Percentiles rank a stretch among this genome's conserved stretches.
These are phyloP conservation scores for Pythium brachiatum DNA, from an alignment of 352 stramenopile genomes.

Conservation along the genomic window DNA sequence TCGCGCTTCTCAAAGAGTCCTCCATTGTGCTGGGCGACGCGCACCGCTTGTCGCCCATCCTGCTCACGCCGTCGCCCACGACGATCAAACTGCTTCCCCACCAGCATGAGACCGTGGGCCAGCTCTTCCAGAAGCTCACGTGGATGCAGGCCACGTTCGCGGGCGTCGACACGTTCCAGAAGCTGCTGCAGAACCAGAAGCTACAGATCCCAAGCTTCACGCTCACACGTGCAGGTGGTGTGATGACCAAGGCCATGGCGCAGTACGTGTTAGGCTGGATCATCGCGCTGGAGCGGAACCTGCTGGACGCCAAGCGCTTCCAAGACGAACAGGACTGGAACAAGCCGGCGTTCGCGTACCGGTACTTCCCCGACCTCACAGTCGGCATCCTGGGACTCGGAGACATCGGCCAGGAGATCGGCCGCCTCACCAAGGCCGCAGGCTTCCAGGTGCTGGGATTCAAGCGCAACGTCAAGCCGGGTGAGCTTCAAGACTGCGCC, in stretches of 20 bases:
- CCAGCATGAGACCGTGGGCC: constrained; percentile 22
- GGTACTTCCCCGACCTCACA: constrained; percentile 44
- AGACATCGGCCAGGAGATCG: constrained; percentile 61
- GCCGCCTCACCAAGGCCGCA: constrained; percentile 40
- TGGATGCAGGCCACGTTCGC: constrained; percentile 71
- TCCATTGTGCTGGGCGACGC: constrained; percentile 52
- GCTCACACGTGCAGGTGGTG: constrained; percentile 55
- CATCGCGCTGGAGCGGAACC: constrained; percentile 59
- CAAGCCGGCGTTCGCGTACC: constrained; percentile 37
- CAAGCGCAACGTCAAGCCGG: constrained; percentile 45
- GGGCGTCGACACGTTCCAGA: constrained; percentile 51
- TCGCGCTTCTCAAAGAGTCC: constrained; percentile 37
- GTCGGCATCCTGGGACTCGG: constrained; percentile 60
- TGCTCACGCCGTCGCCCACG: constrained; percentile 28
- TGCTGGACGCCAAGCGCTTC: constrained; percentile 42
- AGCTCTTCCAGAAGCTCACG: constrained; percentile 38
- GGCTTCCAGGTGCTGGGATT: constrained; percentile 67
- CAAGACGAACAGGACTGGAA: constrained; percentile 43
- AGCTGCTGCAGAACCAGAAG: constrained; percentile 24
- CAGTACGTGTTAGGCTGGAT: constrained; percentile 74
- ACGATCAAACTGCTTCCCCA: constrained; percentile 11
- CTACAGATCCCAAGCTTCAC: constrained; percentile 29
- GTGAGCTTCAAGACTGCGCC: constrained; percentile 26
- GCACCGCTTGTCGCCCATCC: constrained; percentile 36
- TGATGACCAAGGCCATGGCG: constrained; percentile 54